Base-by-base conservation (phyloP, 768 basidiomycete genomes). In the Termitomyces sp. region DNA sequence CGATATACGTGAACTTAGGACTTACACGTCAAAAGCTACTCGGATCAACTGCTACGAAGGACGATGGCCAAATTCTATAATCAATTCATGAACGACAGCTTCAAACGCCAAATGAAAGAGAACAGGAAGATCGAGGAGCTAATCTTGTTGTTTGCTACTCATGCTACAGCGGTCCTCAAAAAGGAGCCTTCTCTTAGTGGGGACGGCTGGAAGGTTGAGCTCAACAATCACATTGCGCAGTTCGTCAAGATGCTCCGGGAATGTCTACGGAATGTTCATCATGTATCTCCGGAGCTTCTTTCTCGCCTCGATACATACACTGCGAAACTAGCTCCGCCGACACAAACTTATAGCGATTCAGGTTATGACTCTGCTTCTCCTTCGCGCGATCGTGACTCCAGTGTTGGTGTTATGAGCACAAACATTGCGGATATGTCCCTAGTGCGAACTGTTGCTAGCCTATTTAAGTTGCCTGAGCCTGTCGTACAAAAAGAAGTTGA, bases 111-210 rank as follows among this genome's bases (percentile, higher is more conserved):
- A 66, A 89, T 98, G 85, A 93, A 93, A 73, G 95, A 98, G 71
- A 95, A 93, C 70, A 83, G 97, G 48, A 97, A 96, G 76, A 92
- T 98, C 41, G 97, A 99, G 74, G 95, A 98, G 63, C 87, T 99
- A 56, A 96, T 99, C 59, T 80, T 99, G 54, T 91, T 91, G 81
- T 98, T 98, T 67, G 95, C 95, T 12, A 91, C 95, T 1, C 87
- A 93, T 54, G 91, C 96, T 3, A 93, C 92, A 3, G 81, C 84
- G 30, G 85, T 92, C 9, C 81, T 98, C 60, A 90, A 88, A 81
- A 97, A 97, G 73, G 93, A 95, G 63, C 91, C 91, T 0, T 81
- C 89, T 2, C 76, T 95, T 1, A 81, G 81, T 16, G 89, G 86
- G 24, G 95, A 97, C 50, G 89, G 84, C 22, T 98, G 95, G 95